Base-by-base conservation (phyloP, 2,329 filamentous ascomycete genomes). In the Exophiala calicioides region DNA sequence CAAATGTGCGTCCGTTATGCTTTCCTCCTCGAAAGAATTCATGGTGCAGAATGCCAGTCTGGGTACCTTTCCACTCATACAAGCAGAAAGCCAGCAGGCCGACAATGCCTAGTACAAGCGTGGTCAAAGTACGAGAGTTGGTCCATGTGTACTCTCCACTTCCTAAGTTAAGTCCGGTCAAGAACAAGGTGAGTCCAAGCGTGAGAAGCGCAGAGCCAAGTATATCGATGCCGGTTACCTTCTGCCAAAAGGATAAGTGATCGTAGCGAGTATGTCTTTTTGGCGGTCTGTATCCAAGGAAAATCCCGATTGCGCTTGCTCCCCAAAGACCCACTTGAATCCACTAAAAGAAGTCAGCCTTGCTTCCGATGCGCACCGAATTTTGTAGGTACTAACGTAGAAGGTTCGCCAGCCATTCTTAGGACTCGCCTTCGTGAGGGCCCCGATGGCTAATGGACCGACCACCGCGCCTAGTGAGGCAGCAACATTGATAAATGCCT, bases 11-110 rank as follows among this genome's bases (percentile, higher is more conserved):
- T 10, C 52, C 54, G 18, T 21, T n/a, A 8, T 48, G 31, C 16
- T 46, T 44, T 3, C 48, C 48, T 5, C 54, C 52, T 30, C 35
- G 33, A 39, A 57, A 57, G 3, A 57, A 32, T 7, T 52, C 52
- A 32, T 57, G 54, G 18, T 57, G 44, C 31, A 57, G 34, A 16
- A 57, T 54, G 2, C 54, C 54, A 3, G 38, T 50, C 20, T 36
- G 35, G 30, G 54, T 57, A 6, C 47, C 54, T 30, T 54, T 52
- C 52, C 52, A 55, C 32, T 57, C 54, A 8, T 53, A 57, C 10
- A 52, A 6, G 8, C 54, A 52, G 27, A 57, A 57, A 4, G 24
- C 38, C 16, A 55, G 44, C 7, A 57, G 41, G 13, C 55, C 33
- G 23, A 53, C 37, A 10, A 48, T 43, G 3, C 54, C 54, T 6